Evolutionary conservation across 805 yeast genomes (phyloP).

Genomic region (Candida piceae): DNA sequence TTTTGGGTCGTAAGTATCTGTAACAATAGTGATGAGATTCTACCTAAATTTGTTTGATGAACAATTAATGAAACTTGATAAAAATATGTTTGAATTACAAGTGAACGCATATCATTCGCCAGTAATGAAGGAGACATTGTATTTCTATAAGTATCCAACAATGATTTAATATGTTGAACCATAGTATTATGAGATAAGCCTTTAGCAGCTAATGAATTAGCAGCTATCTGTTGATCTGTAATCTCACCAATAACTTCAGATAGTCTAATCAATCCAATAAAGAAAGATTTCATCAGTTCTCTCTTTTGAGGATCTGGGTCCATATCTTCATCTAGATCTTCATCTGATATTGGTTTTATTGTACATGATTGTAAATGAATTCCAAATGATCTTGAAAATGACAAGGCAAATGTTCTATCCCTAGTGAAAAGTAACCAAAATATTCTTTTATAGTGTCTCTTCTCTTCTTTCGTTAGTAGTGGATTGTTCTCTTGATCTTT

Average conservation of each 20-base stretch:
- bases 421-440: constrained; percentile 71
- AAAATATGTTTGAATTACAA: not conserved
- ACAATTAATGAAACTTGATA: not conserved
- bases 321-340: not conserved
- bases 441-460: constrained; percentile 51
- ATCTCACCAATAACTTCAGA: constrained; percentile 4
- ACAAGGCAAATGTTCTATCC: constrained; percentile 29
- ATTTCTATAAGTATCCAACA: constrained; percentile 1
- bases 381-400: not conserved
- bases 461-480: constrained; percentile 6
- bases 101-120: not conserved
- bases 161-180: constrained; percentile 1
- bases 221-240: constrained; percentile 3
- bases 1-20: constrained; percentile 1
- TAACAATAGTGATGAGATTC: not conserved
- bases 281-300: not conserved
- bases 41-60: constrained; percentile 2
- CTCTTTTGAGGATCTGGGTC: not conserved
- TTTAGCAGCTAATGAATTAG: constrained; percentile 1
- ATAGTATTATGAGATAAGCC: not conserved
- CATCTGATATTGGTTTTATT: not conserved
- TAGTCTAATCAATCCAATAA: not conserved
- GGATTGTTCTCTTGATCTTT: constrained; percentile 29
- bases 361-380: not conserved
- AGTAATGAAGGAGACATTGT: constrained; percentile 1